Evolutionary conservation across 2,329 filamentous ascomycete genomes (phyloP), one percentile per base, ranked within the genome.

Genomic region (Botryotinia globosa): DNA sequence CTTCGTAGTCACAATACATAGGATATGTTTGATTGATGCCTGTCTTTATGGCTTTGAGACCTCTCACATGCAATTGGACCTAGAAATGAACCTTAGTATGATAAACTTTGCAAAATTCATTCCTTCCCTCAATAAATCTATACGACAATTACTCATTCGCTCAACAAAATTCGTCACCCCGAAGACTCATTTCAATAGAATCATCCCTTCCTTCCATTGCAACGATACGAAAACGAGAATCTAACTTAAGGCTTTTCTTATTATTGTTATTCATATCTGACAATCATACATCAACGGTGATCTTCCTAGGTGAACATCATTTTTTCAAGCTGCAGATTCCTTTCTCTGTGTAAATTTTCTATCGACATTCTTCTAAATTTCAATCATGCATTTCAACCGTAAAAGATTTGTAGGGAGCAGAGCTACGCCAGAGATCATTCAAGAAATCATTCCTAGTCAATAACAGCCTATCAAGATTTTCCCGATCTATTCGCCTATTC

Each of bases 221-320:
- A 62, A 39, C 22, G 18, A 18, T 39, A 16, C 9, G 12, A 37
- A 1, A n/a, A 32, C 22, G 3, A 39, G n/a, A 61, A 14, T 37
- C 1, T 39, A 39, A 37, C 22, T 25, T 1, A 14, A 39, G 6
- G 25, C 22, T 8, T 8, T 18, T 9, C 22, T 25, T 29, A 18
- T 16, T 39, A 22, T 39, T 25, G 22, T 1, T 25, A 14, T n/a
- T 0, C n/a, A 1, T 39, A n/a, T 3, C n/a, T n/a, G 8, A 25
- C 12, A 39, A 39, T 25, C 7, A 25, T 8, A 16, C 1, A 61
- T 39, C 34, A 0, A 18, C 7, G 34, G 7, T n/a, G 22, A 14
- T n/a, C 14, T n/a, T n/a, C 7, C 7, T 9, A 16, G 14, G 0
- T 9, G 1, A n/a, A 3, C 0, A 39, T 39, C 3, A 1, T n/a